phyloP scores from a whole-genome alignment of 2,329 filamentous ascomycete species.

The Paracoccidioides lutzii region DNA sequence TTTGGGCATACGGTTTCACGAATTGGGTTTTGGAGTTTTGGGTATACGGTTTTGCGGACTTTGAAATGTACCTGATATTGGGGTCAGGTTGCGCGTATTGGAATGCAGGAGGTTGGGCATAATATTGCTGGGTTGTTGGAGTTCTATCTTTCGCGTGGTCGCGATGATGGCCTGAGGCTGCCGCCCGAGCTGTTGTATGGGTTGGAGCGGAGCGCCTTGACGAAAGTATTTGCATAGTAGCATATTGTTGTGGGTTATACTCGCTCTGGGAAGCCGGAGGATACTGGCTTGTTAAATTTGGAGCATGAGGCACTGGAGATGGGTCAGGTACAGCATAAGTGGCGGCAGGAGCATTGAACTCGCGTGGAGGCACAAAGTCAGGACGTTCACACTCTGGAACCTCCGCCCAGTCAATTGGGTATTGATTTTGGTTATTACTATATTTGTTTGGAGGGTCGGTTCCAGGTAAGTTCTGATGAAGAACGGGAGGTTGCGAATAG shows the following conservation, averaged over 20 bases:
- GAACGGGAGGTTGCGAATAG: conserved; percentile 21
- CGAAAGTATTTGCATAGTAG: not conserved
- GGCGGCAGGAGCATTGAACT: conserved; percentile 1
- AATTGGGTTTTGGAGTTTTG: conserved; percentile 9
- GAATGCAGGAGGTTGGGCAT: conserved; percentile 22
- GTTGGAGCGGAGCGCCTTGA: conserved; percentile 18
- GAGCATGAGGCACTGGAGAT: not conserved
- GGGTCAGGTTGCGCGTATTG: conserved; percentile 31
- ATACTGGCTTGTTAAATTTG: not conserved
- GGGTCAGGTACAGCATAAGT: conserved; percentile 2
- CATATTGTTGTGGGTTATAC: conserved; percentile 1
- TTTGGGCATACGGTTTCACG: conserved; percentile 15
- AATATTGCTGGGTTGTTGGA: conserved; percentile 13
- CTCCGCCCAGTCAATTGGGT: conserved; percentile 24
- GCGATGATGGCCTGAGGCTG: conserved; percentile 19
- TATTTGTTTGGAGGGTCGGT: conserved; percentile 10
- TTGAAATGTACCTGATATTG: conserved; percentile 28
- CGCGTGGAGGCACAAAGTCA: conserved; percentile 28
- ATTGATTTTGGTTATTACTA: conserved; percentile 6
- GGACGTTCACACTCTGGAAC: conserved; percentile 30
- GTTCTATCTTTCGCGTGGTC: conserved; percentile 17
- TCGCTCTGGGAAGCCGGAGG: not conserved
- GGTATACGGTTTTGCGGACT: conserved; percentile 5
- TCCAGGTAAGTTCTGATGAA: conserved; percentile 9
- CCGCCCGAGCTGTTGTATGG: conserved; percentile 11